Conservation (phyloP, 495 filamentous ascomycete genomes). For the Trichoderma orchidacearum region DNA sequence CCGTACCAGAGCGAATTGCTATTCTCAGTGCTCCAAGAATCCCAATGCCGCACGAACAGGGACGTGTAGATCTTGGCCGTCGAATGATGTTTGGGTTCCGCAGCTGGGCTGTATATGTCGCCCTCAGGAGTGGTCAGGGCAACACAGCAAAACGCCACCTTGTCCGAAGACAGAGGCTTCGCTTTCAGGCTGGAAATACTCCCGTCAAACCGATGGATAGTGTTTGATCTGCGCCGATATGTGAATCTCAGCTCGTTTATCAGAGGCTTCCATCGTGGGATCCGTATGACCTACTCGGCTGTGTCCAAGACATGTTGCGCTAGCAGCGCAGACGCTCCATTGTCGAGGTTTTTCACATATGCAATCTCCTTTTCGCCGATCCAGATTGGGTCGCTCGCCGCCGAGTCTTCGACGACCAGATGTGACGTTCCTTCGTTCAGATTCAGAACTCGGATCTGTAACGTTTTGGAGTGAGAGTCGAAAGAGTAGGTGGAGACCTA, state of each 20-base stretch:
- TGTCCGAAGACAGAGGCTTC: conserved; percentile 42
- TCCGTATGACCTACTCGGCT: conserved; percentile 8
- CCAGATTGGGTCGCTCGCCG: conserved; percentile 64
- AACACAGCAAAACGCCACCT: conserved; percentile 56
- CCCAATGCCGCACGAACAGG: conserved; percentile 70
- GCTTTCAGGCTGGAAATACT: conserved; percentile 65
- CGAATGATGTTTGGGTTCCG: conserved; percentile 39
- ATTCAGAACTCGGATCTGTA: conserved; percentile 64
- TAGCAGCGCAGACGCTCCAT: conserved; percentile 53
- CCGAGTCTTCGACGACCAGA: conserved; percentile 48
- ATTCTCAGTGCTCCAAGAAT: conserved; percentile 54
- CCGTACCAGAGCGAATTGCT: conserved; percentile 62
- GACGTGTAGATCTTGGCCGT: conserved; percentile 53
- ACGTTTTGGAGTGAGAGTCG: conserved; percentile 57
- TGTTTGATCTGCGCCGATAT: conserved; percentile 33
- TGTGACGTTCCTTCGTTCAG: conserved; percentile 52
- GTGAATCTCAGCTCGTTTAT: not conserved
- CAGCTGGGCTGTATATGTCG: conserved; percentile 43
- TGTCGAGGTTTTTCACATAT: conserved; percentile 49
- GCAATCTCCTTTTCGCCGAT: conserved; percentile 52
- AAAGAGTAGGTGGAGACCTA: conserved; percentile 66
- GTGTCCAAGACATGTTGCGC: conserved; percentile 36
- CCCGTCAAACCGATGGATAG: conserved; percentile 47
- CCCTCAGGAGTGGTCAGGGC: conserved; percentile 48
- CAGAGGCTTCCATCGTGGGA: not conserved